Evolutionary conservation across 441 rosid species (phyloP).

Genomic region (Bruguiera hainesii): DNA sequence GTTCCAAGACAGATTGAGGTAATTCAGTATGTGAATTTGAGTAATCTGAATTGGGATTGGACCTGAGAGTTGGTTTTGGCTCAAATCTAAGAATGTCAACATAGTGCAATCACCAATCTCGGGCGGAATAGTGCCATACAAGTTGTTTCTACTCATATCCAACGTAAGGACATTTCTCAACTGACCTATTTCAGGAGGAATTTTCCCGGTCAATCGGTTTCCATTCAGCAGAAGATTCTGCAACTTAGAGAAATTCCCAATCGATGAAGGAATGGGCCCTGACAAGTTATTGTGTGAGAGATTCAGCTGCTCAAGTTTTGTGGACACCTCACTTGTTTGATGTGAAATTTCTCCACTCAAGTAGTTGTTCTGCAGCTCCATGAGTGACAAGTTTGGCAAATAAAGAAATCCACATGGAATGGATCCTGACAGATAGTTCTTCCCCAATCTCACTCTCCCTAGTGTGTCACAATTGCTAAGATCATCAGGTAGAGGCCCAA

Average conservation of each 20-base stretch:
- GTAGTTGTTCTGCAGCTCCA: conserved; percentile 76
- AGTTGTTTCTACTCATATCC: conserved; percentile 66
- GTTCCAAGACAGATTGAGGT: conserved; percentile 78
- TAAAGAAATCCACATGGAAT: conserved; percentile 69
- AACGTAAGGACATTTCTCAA: conserved; percentile 51
- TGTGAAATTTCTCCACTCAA: conserved; percentile 45
- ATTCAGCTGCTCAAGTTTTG: conserved; percentile 57
- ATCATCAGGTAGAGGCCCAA: conserved; percentile 72
- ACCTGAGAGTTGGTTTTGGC: conserved; percentile 77
- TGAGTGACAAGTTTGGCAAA: conserved; percentile 57
- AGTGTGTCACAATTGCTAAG: conserved; percentile 64
- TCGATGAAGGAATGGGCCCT: conserved; percentile 57
- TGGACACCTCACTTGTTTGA: conserved; percentile 25
- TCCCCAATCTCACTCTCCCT: conserved; percentile 59
- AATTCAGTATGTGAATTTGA: conserved; percentile 58
- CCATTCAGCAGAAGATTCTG: conserved; percentile 55
- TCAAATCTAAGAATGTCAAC: conserved; percentile 67
- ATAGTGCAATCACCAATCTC: conserved; percentile 58
- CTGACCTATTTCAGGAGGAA: conserved; percentile 58
- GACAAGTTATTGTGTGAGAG: conserved; percentile 67
- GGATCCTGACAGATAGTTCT: conserved; percentile 66
- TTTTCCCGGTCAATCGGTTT: conserved; percentile 54
- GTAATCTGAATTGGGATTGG: conserved; percentile 60
- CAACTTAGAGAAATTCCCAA: conserved; percentile 58
- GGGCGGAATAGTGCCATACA: conserved; percentile 59